Evolutionary conservation across 257 asterid species (phyloP).

Genomic region (Solanum tarijense): DNA sequence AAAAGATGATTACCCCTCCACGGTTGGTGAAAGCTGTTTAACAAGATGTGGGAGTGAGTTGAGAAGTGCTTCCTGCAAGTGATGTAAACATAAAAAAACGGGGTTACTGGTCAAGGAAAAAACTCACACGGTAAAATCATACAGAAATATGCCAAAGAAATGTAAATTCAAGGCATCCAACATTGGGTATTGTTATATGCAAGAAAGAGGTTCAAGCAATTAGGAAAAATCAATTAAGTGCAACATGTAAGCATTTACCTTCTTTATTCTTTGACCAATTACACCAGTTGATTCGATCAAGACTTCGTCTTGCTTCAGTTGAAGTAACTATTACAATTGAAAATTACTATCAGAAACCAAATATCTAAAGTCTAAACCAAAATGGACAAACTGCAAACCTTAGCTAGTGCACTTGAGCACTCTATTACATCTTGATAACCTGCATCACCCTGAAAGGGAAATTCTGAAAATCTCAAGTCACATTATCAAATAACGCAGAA

Average conservation of each 20-base stretch:
- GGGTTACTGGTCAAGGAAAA: not conserved
- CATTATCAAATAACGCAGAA: not conserved
- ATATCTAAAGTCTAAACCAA: not conserved
- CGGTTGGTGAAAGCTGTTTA: constrained; percentile 46
- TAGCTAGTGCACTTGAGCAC: constrained; percentile 63
- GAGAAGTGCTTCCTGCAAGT: constrained; percentile 84
- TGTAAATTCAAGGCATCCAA: not conserved
- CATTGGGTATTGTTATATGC: not conserved
- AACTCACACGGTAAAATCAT: not conserved
- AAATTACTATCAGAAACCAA: constrained; percentile 1
- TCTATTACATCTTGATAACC: constrained; percentile 90
- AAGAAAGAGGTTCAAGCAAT: not conserved
- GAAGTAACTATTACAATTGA: constrained; percentile 49
- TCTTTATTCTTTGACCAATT: constrained; percentile 87
- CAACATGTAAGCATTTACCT: constrained; percentile 35
- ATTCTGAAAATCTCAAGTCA: constrained; percentile 7
- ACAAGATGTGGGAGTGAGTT: constrained; percentile 77
- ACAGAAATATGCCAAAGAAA: not conserved
- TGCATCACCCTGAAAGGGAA: constrained; percentile 70
- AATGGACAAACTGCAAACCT: constrained; percentile 32
- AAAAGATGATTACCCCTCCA: constrained; percentile 43
- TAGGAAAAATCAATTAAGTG: not conserved
- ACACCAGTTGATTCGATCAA: constrained; percentile 97
- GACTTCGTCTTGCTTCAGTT: constrained; percentile 63
- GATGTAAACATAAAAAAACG: constrained; percentile 3